A percentile compares a stretch with the other conserved stretches of the same genome.
phyloP scores from a whole-genome alignment of 768 basidiomycete genomes.

The Lyophyllum decastes region DNA sequence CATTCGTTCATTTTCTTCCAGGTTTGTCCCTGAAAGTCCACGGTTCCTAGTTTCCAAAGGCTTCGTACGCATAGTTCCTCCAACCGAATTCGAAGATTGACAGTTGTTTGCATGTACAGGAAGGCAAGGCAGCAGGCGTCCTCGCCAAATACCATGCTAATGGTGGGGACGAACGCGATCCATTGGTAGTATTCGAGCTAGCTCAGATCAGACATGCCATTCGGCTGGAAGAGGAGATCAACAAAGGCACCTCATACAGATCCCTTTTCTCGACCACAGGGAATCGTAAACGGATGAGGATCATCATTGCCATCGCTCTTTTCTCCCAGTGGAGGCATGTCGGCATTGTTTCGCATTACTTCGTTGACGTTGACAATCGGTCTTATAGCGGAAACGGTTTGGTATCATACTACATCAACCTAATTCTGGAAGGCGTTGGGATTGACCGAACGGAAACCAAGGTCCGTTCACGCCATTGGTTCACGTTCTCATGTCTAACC shows the following conservation, averaged over 20 bases:
- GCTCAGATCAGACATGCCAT: constrained; percentile 74
- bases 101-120: constrained; percentile 22
- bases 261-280: constrained; percentile 63
- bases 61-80: constrained; percentile 33
- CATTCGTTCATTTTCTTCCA: constrained; percentile 16
- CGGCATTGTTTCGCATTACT: neutral
- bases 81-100: neutral
- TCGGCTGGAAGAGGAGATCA: constrained; percentile 58
- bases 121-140: constrained; percentile 57
- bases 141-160: constrained; percentile 76
- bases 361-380: neutral
- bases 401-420: constrained; percentile 73
- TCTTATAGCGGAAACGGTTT: constrained; percentile 60
- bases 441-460: constrained; percentile 53
- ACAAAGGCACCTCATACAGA: constrained; percentile 46
- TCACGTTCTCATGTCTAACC: neutral
- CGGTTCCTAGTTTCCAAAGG: constrained; percentile 67
- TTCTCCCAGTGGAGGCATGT: constrained; percentile 76
- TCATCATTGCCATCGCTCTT: constrained; percentile 66
- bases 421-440: constrained; percentile 66
- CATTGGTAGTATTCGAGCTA: constrained; percentile 56
- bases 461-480: constrained; percentile 11
- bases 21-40: constrained; percentile 71
- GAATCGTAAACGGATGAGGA: constrained; percentile 66
- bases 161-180: constrained; percentile 58